These are phyloP conservation scores for Trichomonascus vanleenenianus DNA, from an alignment of 805 yeast species.

Conservation along the genomic window DNA sequence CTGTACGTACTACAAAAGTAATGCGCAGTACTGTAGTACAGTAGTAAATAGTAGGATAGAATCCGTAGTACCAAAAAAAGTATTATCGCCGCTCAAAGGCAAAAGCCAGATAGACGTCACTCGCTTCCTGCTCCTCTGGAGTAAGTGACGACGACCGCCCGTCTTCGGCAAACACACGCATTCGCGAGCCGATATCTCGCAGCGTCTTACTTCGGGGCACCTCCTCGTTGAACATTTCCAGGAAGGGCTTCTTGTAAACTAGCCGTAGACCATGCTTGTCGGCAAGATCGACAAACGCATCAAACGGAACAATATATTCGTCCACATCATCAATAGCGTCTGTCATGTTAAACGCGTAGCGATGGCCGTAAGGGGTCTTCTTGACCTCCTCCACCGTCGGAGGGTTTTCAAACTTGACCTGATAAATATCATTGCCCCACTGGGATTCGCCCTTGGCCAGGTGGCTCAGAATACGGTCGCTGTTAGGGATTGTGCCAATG, in stretches of 20 bases:
- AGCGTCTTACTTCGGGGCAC: slow-evolving; percentile 32
- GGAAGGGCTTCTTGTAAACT: slow-evolving; percentile 65
- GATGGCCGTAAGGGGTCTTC: slow-evolving; percentile 67
- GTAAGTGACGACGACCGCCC: slow-evolving; percentile 37
- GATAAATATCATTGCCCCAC: slow-evolving; percentile 84
- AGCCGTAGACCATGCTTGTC: slow-evolving; percentile 74
- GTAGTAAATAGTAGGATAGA: no score
- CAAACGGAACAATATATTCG: slow-evolving; percentile 94
- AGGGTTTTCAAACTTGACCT: slow-evolving; percentile 73
- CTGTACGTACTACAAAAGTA: no score
- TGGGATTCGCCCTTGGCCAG: slow-evolving; percentile 44
- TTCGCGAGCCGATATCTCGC: slow-evolving; percentile 23
- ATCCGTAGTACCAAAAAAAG: no score
- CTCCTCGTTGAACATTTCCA: slow-evolving; percentile 72
- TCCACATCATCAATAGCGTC: slow-evolving; percentile 98
- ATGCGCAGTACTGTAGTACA: background rate
- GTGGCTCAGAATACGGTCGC: slow-evolving; percentile 71
- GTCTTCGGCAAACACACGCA: slow-evolving; percentile 55
- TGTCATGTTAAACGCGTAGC: slow-evolving; percentile 69
- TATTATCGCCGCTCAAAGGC: slow-evolving; percentile 45
- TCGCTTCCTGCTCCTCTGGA: slow-evolving; percentile 76
- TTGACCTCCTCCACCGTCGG: slow-evolving; percentile 69
- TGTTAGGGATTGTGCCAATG: slow-evolving; percentile 90
- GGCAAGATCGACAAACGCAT: slow-evolving; percentile 72
- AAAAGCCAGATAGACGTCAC: slow-evolving; percentile 78